These are phyloP conservation scores for Flaveria linearis DNA, from an alignment of 129 eudicot genomes.

Conservation along the genomic window DNA sequence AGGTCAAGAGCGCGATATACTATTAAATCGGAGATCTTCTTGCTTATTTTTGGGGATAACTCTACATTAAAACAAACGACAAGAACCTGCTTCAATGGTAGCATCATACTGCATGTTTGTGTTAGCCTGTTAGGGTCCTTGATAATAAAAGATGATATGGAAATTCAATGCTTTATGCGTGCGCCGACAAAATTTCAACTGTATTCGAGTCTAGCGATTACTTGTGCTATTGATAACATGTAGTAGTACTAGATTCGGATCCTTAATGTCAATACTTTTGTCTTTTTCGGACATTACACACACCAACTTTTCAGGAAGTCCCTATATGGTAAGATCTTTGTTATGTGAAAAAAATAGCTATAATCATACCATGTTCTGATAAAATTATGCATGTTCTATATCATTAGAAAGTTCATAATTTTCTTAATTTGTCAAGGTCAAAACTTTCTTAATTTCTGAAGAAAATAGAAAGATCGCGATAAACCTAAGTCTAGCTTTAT, in stretches of 20 bases:
- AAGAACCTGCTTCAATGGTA: neutral
- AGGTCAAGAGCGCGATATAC: neutral
- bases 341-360: neutral
- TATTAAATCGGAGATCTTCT: neutral
- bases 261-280: neutral
- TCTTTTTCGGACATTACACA: neutral
- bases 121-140: slow-evolving; percentile 12
- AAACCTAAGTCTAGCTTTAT: neutral
- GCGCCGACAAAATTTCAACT: neutral
- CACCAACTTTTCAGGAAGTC: neutral
- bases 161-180: neutral
- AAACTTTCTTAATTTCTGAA: neutral
- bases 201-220: neutral
- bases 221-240: slow-evolving; percentile 19
- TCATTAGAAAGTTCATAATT: slow-evolving; percentile 4
- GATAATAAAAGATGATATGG: neutral
- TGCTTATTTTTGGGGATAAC: neutral
- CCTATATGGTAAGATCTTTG: neutral
- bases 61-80: neutral
- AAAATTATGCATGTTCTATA: neutral
- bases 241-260: slow-evolving; percentile 8
- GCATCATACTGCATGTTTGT: neutral
- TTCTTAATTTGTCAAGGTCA: slow-evolving; percentile 8
- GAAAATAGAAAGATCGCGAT: too few relatives aligned
- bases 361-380: slow-evolving; percentile 6